Evolutionary conservation across 202 grass and related monocot species (phyloP), one percentile per base, ranked within the genome.

Genomic region (Hordeum pubiflorum): DNA sequence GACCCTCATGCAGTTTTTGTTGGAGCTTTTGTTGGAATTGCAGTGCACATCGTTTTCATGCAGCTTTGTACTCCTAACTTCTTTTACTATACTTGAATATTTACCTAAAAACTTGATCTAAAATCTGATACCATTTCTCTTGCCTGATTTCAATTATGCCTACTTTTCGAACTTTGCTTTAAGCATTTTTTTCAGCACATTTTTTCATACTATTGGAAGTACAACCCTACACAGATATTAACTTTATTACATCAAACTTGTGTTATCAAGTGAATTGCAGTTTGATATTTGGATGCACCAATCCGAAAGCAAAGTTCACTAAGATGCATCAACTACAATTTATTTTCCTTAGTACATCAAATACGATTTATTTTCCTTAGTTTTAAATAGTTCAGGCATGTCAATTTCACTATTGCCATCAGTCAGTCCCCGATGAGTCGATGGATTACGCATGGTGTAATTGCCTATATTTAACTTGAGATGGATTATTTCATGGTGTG

Each of bases 181-280:
- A 58, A 7, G 15, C 13, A 48, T 4, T 12, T 39, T 77, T 36
- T 69, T 37, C 20, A 38, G 43, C 38, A 32, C 50, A 38, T 9
- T 15, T 65, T 54, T 48, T 7, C 4, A 57, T 64, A 57, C 6
- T 29, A 29, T 61, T 62, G 59, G 26, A 67, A 58, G 6, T 37
- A 68, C 20, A 34, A 10, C 43, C 44, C 22, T 79, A 55, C 3
- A 56, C 58, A 21, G 17, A 14, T 52, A 13, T 48, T 61, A 46
- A 33, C 10, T 69, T 76, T 18, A 52, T 54, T 86, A 69, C 72
- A 37, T 55, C 66, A 82, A 63, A 54, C 54, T 69, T 58, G 11
- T 76, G 57, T 26, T 70, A 33, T 21, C 12, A 6, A 87, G 3
- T 77, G 72, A 40, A 52, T 76, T 76, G 22, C 18, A 37, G 14